Percentiles rank a stretch among this genome's conserved stretches.
phyloP scores from a whole-genome alignment of 1,284 basidiomycete species.

The Pseudozyma sp. region DNA sequence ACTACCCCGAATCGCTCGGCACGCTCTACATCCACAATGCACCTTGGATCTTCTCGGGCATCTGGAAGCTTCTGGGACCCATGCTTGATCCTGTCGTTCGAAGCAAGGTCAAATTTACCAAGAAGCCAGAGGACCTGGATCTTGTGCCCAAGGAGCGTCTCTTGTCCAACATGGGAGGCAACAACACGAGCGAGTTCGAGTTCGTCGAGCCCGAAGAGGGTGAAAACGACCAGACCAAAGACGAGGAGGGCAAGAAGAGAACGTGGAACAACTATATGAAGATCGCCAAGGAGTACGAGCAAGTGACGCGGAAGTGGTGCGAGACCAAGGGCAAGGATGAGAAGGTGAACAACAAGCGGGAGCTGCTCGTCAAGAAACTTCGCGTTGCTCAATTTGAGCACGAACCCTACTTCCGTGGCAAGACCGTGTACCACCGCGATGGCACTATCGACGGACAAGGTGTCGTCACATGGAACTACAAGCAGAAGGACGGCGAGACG shows the following conservation, averaged over 20 bases:
- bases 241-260: conserved; percentile 61
- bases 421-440: conserved; percentile 66
- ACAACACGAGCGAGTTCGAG: conserved; percentile 44
- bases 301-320: conserved; percentile 66
- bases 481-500: conserved; percentile 60
- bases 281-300: conserved; percentile 63
- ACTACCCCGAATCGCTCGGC: conserved; percentile 69
- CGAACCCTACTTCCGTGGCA: conserved; percentile 67
- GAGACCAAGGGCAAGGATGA: conserved; percentile 47
- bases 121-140: conserved; percentile 63
- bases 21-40: conserved; percentile 69
- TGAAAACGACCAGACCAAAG: conserved; percentile 66
- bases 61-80: conserved; percentile 66
- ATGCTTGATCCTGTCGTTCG: conserved; percentile 67
- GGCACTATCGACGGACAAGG: conserved; percentile 67
- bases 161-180: conserved; percentile 49
- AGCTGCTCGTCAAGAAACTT: conserved; percentile 65
- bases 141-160: conserved; percentile 59
- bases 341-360: conserved; percentile 52
- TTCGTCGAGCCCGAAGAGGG: conserved; percentile 57
- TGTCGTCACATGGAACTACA: conserved; percentile 62
- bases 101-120: conserved; percentile 65
- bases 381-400: conserved; percentile 67
- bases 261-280: conserved; percentile 60
- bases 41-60: conserved; percentile 70